A percentile compares a stretch with the other conserved stretches of the same genome.
Conservation (phyloP, 75 land plant species). For the Picea glauca region DNA sequence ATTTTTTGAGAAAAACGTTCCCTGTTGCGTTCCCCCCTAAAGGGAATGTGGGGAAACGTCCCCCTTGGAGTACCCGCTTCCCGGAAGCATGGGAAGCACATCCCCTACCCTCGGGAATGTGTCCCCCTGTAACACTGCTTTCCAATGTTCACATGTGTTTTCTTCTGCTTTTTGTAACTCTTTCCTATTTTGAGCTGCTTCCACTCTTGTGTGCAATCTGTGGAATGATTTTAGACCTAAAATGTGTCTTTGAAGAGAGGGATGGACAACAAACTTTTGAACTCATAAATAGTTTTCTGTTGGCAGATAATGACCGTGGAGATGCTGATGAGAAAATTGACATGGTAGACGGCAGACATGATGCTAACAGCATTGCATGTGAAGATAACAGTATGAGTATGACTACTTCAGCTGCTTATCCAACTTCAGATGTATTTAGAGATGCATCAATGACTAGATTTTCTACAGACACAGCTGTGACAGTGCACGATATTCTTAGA, state of each 20-base stretch:
- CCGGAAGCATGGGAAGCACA: too few relatives aligned
- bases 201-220: neutral
- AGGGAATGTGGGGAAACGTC: too few relatives aligned
- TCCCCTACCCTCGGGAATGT: too few relatives aligned
- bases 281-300: neutral
- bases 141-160: neutral
- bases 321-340: neutral
- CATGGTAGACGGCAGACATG: neutral
- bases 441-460: neutral
- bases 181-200: neutral
- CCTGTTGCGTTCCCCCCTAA: too few relatives aligned
- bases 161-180: neutral
- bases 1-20: too few relatives aligned
- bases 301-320: neutral
- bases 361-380: neutral
- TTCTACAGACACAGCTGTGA: neutral
- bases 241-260: neutral
- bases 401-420: neutral
- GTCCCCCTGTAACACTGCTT: too few relatives aligned
- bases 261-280: neutral
- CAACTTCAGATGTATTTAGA: conserved; percentile 9
- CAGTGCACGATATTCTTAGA: conserved; percentile 5
- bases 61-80: too few relatives aligned
- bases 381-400: neutral
- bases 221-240: neutral